phyloP scores from a whole-genome alignment of 129 eudicot genomes.

The Cynara cardunculus region DNA sequence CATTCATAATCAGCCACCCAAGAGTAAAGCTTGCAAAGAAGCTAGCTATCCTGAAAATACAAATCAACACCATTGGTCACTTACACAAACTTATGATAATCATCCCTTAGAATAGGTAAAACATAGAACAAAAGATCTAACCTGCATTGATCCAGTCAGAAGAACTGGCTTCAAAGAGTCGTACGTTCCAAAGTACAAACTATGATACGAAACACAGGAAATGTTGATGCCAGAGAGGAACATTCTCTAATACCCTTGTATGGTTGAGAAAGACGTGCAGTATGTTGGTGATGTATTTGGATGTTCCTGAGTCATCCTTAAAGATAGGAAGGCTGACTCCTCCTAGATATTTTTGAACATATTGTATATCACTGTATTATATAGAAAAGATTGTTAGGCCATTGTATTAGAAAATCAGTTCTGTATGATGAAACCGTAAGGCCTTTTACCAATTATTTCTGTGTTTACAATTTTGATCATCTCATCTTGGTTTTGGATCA shows the following conservation, averaged over 20 bases:
- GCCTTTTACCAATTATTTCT: no score
- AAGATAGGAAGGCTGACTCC: no score
- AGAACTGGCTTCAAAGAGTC: conserved; percentile 53
- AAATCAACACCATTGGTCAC: neutral
- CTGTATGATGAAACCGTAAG: no score
- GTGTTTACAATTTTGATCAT: no score
- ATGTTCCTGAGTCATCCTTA: no score
- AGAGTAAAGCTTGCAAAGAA: conserved; percentile 67
- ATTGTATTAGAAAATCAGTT: no score
- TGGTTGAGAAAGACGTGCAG: conserved; percentile 48
- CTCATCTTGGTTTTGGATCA: conserved; percentile 66
- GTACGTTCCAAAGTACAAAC: conserved; percentile 59
- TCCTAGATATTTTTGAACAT: no score
- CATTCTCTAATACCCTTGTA: conserved; percentile 58
- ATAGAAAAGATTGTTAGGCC: no score
- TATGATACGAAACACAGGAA: conserved; percentile 54
- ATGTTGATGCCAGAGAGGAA: conserved; percentile 40
- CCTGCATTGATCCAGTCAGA: conserved; percentile 48
- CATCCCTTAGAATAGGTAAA: no score
- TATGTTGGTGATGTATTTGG: conserved; percentile 43
- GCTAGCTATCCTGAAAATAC: conserved; percentile 41
- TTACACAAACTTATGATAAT: neutral
- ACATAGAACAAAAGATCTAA: neutral
- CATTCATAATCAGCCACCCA: conserved; percentile 61
- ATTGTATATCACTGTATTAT: no score